These are phyloP conservation scores for Dissoconium aciculare DNA, from an alignment of 2,329 filamentous ascomycete genomes.

Conservation along the genomic window DNA sequence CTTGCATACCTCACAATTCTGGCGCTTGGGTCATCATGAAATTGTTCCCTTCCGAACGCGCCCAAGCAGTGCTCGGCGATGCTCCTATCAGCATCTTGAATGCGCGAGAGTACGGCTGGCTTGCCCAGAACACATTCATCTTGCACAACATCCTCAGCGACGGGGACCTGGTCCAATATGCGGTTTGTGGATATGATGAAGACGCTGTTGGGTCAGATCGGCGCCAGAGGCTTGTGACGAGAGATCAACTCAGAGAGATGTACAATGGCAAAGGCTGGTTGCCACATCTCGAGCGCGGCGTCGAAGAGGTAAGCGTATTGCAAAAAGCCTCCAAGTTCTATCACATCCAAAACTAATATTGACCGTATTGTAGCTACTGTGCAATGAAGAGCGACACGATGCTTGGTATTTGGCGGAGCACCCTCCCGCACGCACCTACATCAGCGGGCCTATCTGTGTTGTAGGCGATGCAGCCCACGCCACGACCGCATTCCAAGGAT, in stretches of 20 bases:
- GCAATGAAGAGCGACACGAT: too few species aligned
- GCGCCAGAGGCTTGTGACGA: constrained; percentile 1
- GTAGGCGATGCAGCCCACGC: too few species aligned
- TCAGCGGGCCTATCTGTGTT: too few species aligned
- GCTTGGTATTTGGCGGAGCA: constrained; percentile 1
- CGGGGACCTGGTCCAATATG: too few species aligned
- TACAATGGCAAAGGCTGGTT: constrained; percentile 2
- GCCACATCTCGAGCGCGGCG: constrained; percentile 1
- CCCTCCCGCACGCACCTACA: too few species aligned
- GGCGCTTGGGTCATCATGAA: constrained; percentile 6
- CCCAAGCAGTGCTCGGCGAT: constrained; percentile 5
- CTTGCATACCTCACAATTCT: constrained; percentile 5
- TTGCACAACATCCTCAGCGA: constrained; percentile 8
- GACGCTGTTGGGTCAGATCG: background rate
- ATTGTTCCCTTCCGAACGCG: constrained; percentile 8
- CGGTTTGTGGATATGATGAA: constrained; percentile 3
- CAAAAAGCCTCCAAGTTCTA: too few species aligned
- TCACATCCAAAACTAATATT: too few species aligned
- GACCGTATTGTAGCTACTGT: too few species aligned
- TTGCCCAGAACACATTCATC: constrained; percentile 7
- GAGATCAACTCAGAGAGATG: background rate
- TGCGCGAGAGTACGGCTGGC: constrained; percentile 6
- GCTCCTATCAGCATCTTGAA: constrained; percentile 6
- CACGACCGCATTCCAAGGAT: background rate
- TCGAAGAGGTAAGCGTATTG: too few species aligned